Conservation (phyloP, 495 filamentous ascomycete species). For the Beverwykella pulmonaria region DNA sequence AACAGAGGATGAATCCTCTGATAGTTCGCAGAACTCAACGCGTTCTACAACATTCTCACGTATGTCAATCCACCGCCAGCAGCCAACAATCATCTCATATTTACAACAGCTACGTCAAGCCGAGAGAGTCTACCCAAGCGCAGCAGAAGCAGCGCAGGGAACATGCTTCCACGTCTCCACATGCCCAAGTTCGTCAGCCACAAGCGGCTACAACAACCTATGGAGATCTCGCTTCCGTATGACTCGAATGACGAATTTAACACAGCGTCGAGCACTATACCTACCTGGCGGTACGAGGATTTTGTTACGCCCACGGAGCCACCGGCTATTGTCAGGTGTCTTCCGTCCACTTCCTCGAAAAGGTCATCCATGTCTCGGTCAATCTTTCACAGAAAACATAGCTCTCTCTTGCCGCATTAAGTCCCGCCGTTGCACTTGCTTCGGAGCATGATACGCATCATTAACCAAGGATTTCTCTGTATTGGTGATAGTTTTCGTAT, state of each 20-base stretch:
- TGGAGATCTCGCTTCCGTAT: conserved; percentile 10
- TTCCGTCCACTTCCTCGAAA: not conserved
- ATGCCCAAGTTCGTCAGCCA: not conserved
- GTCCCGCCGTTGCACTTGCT: not conserved
- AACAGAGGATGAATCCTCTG: not conserved
- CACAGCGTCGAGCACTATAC: not conserved
- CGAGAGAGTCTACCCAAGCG: too few species aligned
- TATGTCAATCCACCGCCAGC: not conserved
- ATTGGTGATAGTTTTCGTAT: not conserved
- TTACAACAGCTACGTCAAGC: not conserved
- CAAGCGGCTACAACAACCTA: not conserved
- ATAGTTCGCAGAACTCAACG: conserved; percentile 10
- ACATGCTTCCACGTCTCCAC: not conserved
- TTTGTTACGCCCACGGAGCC: not conserved
- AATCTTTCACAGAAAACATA: not conserved
- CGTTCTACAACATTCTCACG: conserved; percentile 13
- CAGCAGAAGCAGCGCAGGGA: not conserved
- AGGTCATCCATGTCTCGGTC: not conserved
- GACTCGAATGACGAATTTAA: not conserved
- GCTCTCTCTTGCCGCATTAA: not conserved
- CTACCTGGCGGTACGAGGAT: conserved; percentile 18
- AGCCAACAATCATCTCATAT: not conserved
- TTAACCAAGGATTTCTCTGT: not conserved
- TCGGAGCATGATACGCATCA: not conserved
- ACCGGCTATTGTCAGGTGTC: not conserved